phyloP scores from a whole-genome alignment of 768 basidiomycete species.

The Lentinula edodes region DNA sequence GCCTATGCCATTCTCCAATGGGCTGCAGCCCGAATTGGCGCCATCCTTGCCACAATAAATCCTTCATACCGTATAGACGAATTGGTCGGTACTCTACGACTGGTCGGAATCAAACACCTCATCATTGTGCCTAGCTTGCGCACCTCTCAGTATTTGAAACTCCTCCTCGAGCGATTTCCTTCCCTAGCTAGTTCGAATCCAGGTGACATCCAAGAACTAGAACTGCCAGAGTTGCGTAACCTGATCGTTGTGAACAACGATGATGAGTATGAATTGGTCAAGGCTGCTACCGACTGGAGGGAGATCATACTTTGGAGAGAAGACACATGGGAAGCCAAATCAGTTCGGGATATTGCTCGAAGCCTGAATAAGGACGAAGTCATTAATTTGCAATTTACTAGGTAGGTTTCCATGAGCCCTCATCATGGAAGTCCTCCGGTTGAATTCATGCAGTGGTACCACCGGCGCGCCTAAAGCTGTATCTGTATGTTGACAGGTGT shows the following conservation, averaged over 20 bases:
- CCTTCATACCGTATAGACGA: slow-evolving; percentile 73
- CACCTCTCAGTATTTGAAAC: slow-evolving; percentile 55
- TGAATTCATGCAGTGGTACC: slow-evolving; percentile 50
- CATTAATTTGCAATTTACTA: slow-evolving; percentile 83
- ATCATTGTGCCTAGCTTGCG: slow-evolving; percentile 70
- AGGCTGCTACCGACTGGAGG: slow-evolving; percentile 61
- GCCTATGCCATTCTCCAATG: slow-evolving; percentile 79
- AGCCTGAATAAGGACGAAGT: slow-evolving; percentile 58
- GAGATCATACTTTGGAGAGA: slow-evolving; percentile 69
- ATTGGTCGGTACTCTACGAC: slow-evolving; percentile 52
- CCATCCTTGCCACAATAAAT: slow-evolving; percentile 77
- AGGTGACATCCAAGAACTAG: slow-evolving; percentile 51
- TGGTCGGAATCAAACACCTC: slow-evolving; percentile 63
- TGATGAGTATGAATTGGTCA: slow-evolving; percentile 37
- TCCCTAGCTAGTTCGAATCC: slow-evolving; percentile 43
- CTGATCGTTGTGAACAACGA: slow-evolving; percentile 66
- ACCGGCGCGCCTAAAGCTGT: slow-evolving; percentile 82
- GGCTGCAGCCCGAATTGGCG: slow-evolving; percentile 84
- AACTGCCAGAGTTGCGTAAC: slow-evolving; percentile 56
- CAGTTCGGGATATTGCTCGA: slow-evolving; percentile 35
- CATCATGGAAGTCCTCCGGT: not conserved
- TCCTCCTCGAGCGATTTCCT: slow-evolving; percentile 54
- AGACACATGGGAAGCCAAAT: slow-evolving; percentile 33
- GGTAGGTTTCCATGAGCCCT: slow-evolving; percentile 32
- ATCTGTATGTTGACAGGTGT: slow-evolving; percentile 42